Base-by-base conservation (phyloP, 495 filamentous ascomycete genomes). In the Bombardia bombarda region DNA sequence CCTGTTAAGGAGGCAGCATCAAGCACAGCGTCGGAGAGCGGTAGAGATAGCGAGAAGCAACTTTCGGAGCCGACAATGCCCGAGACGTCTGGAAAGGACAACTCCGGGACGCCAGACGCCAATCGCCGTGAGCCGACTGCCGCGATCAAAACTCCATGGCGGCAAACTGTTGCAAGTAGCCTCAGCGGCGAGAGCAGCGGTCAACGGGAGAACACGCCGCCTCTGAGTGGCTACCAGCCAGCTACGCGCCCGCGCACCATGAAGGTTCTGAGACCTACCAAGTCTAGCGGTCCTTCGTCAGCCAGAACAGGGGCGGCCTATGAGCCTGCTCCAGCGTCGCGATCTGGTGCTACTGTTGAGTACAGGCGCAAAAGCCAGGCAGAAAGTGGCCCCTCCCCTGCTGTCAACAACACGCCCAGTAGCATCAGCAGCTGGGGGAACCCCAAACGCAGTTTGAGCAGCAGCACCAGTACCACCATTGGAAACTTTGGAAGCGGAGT, bases 251-350 rank as follows among this genome's bases (percentile, higher is more conserved):
- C 74, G 2, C 77, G 83, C 38, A 70, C 75, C 22, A 88, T 88
- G 84, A 90, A 87, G 65, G 77, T 90, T 7, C 69, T 90, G n/a
- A 79, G 82, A 45, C 77, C 85, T 8, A 74, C 67, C 30, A 85
- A 81, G 52, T 53, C 74, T 1, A 50, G 57, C 17, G 58, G 58
- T 12, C 73, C 76, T 2, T 63, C 65, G 7, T 64, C 65, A 16
- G 61, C 63, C 12, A 61, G 65, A 39, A 74, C 71, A 1, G 68
- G 68, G 4, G 50, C 67, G 7, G 48, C 70, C 3, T 75, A 74
- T 44, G 74, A 65, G 53, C 65, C 53, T 32, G 65, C 55, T 26
- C 60, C 59, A 43, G 38, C 59, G 30, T 47, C 47, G 31, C 56
- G 49, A 34, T 57, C 51, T 10, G 9, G 26, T 7, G 13, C 26